phyloP scores from a whole-genome alignment of 2,329 filamentous ascomycete genomes.

The Fusarium goolgardi region DNA sequence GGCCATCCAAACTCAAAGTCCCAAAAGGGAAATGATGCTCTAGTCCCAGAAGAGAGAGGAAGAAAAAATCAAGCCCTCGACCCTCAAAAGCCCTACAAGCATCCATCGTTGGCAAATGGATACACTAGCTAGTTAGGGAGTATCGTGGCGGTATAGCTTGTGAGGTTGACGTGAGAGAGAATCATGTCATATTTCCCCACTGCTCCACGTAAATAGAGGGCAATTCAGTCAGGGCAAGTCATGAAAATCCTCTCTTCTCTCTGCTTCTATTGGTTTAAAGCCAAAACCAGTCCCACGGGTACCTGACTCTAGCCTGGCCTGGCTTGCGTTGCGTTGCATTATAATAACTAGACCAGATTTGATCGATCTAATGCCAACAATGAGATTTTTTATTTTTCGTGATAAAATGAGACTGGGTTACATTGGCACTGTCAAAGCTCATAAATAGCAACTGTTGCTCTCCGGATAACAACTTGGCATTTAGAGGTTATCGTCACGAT shows the following conservation, averaged over 20 bases:
- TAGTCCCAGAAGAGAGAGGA: not conserved
- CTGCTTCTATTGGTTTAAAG: constrained; percentile 4
- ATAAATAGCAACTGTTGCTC: constrained; percentile 28
- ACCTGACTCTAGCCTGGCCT: constrained; percentile 40
- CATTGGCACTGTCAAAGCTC: constrained; percentile 18
- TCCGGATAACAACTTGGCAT: constrained; percentile 5
- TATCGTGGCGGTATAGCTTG: constrained; percentile 26
- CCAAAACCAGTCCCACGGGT: constrained; percentile 22
- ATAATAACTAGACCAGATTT: constrained; percentile 16
- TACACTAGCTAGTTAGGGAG: not conserved
- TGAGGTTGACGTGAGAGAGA: constrained; percentile 5
- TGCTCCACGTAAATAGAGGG: constrained; percentile 7
- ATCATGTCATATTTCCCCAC: constrained; percentile 28
- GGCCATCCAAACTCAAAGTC: constrained; percentile 1
- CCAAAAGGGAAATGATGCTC: not conserved
- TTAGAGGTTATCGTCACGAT: constrained; percentile 14
- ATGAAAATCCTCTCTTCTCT: constrained; percentile 34
- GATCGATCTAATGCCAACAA: constrained; percentile 31
- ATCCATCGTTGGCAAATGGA: constrained; percentile 1
- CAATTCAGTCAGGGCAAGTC: constrained; percentile 8
- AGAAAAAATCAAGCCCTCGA: constrained; percentile 32
- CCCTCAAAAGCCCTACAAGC: constrained; percentile 34
- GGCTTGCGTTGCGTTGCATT: constrained; percentile 4
- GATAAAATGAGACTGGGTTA: constrained; percentile 34
- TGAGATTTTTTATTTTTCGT: not conserved